Conservation (phyloP, 805 yeast genomes). For the Ogataea thermomethanolica region DNA sequence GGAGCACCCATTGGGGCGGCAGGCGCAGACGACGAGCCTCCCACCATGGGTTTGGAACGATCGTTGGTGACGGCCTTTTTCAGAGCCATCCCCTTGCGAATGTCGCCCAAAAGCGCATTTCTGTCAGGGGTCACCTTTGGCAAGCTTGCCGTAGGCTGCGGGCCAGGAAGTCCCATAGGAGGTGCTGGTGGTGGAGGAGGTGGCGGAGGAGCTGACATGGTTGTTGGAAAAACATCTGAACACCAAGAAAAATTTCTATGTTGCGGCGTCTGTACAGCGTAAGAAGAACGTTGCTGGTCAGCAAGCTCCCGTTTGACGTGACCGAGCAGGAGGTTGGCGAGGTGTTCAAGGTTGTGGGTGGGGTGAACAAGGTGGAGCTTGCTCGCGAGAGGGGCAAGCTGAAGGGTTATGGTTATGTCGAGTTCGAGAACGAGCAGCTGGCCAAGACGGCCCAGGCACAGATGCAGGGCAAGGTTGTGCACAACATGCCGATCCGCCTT, state of each 20-base stretch:
- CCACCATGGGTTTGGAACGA: slow-evolving; percentile 58
- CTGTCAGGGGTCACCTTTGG: slow-evolving; percentile 35
- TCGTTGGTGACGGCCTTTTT: slow-evolving; percentile 64
- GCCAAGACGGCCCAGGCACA: slow-evolving; percentile 28
- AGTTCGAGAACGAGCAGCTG: slow-evolving; percentile 18
- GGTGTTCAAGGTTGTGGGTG: slow-evolving; percentile 28
- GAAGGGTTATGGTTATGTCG: slow-evolving; percentile 26
- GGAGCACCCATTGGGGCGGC: slow-evolving; percentile 16
- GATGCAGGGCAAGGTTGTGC: slow-evolving; percentile 32
- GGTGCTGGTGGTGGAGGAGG: slow-evolving; percentile 46
- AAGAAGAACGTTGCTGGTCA: slow-evolving; percentile 19
- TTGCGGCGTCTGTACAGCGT: slow-evolving; percentile 8
- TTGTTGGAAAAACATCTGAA: slow-evolving; percentile 5
- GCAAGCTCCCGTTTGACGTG: slow-evolving; percentile 23
- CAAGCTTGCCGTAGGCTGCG: slow-evolving; percentile 25
- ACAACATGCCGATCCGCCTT: slow-evolving; percentile 27
- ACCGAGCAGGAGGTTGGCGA: slow-evolving; percentile 22
- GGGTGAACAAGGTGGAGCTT: slow-evolving; percentile 16
- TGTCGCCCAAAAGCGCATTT: slow-evolving; percentile 72
- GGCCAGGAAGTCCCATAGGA: slow-evolving; percentile 20
- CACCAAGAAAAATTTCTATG: slow-evolving; percentile 9
- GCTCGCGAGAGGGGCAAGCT: slow-evolving; percentile 18
- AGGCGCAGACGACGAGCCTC: slow-evolving; percentile 32
- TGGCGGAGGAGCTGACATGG: slow-evolving; percentile 43
- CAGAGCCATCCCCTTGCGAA: slow-evolving; percentile 62